Evolutionary conservation across 164 flowering plant species (phyloP), one percentile per base, ranked within the genome.

Genomic region (Cinnamomum chago): DNA sequence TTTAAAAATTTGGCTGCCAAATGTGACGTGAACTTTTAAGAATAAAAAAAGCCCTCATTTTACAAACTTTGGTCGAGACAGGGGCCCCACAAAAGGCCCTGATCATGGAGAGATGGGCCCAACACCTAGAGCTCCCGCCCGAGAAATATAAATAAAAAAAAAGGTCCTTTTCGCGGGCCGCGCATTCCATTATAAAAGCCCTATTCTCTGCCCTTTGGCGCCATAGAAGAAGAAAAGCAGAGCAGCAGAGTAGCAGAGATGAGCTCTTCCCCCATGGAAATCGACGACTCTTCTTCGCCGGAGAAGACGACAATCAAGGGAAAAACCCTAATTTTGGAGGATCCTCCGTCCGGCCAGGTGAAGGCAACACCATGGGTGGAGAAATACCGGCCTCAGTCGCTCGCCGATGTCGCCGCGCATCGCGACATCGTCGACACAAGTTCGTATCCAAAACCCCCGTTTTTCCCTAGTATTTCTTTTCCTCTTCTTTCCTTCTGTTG

Each of bases 361-460:
- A 88, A 83, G 75, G 85, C 90, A 64, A 87, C 86, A 1, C 99
- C 97, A 1, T 95, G 98, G 98, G 99, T 95, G 50, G 99, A 93
- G 83, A 95, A 95, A 81, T 93, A 85, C 86, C 94, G 98, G 18
- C 99, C 99, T n/a, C 94, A 90, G 71, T 90, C 98, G 65, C 95
- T 95, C 58, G 90, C 94, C 65, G 99, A 95, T 75, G 99, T 95
- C 67, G 98, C 99, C 28, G 98, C 98, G 35, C 98, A 95, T 71
- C 94, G 98, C 35, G 98, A 95, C 86, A 93, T 95, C 67, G 82
- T 95, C 52, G 95, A 93, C 65, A 93, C 99, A 55, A 89, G 99
- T 95, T 82, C 76, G 10, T 71, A 10, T 58, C 67, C 30, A 70
- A 70, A 0, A n/a, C 23, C 40, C n/a, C 6, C 67, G 7, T 5